These are phyloP conservation scores for Pulveroboletus frians DNA, from an alignment of 768 basidiomycete species.

Conservation along the genomic window DNA sequence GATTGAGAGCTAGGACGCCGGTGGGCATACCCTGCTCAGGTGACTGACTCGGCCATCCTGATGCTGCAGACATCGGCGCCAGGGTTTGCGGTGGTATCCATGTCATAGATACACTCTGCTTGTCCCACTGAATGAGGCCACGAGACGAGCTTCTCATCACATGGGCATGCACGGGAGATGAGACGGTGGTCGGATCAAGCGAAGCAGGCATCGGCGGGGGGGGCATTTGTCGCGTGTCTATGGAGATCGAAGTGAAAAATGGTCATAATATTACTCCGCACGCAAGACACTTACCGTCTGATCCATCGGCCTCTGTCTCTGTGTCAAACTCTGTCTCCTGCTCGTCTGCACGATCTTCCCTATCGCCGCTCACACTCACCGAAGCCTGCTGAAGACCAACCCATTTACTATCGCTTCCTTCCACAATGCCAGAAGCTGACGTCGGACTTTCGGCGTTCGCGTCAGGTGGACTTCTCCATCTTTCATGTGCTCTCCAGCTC, in stretches of 20 bases:
- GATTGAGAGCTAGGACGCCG: background rate
- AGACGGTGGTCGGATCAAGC: conserved; percentile 37
- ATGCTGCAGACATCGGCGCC: conserved; percentile 1
- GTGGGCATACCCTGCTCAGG: background rate
- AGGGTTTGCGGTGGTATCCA: conserved; percentile 9
- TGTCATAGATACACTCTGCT: conserved; percentile 9
- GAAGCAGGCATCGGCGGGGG: conserved; percentile 47
- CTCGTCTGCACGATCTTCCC: conserved; percentile 16
- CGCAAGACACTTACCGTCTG: conserved; percentile 17
- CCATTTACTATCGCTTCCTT: background rate
- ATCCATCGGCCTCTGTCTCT: conserved; percentile 26
- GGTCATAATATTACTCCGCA: background rate
- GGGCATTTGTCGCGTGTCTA: conserved; percentile 43
- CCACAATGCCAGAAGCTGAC: conserved; percentile 7
- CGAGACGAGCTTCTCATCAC: conserved; percentile 15
- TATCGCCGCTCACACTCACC: conserved; percentile 2
- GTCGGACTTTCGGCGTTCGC: conserved; percentile 19
- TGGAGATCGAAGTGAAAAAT: background rate
- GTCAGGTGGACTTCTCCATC: conserved; percentile 21
- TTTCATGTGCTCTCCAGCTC: conserved; percentile 12
- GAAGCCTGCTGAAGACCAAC: background rate
- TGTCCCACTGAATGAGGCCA: conserved; percentile 11
- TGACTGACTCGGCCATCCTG: conserved; percentile 5
- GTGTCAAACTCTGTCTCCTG: conserved; percentile 32
- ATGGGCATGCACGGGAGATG: conserved; percentile 25